Percentiles rank a stretch among this genome's conserved stretches.
Conservation (phyloP, 495 filamentous ascomycete genomes). For the Aspergillus affinis region DNA sequence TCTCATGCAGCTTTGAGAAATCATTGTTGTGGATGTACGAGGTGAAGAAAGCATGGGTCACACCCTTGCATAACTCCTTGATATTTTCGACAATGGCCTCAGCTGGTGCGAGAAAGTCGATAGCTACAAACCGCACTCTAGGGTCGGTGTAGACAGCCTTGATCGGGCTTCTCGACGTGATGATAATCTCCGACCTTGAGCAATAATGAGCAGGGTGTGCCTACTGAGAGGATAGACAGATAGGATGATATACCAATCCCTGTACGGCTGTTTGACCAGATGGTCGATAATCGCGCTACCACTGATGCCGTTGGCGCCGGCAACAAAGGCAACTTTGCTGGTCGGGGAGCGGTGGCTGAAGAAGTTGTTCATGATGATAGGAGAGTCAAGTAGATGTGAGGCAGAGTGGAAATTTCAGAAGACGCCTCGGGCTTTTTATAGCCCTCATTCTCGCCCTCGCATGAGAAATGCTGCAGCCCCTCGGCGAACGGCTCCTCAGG, state of each 20-base stretch:
- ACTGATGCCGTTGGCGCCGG: constrained; percentile 34
- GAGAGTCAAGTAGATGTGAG: too few relatives aligned
- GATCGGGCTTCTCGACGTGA: constrained; percentile 26
- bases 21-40: constrained; percentile 29
- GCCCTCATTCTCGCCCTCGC: too few relatives aligned
- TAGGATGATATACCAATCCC: constrained; percentile 16
- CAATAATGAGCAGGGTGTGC: too few relatives aligned
- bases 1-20: constrained; percentile 8
- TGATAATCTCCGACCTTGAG: constrained; percentile 17
- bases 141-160: constrained; percentile 14
- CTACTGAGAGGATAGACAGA: too few relatives aligned
- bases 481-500: too few relatives aligned
- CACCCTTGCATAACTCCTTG: constrained; percentile 12
- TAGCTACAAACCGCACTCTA: constrained; percentile 24
- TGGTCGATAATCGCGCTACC: constrained; percentile 29
- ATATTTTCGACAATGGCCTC: constrained; percentile 12
- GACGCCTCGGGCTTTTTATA: too few relatives aligned
- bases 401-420: too few relatives aligned
- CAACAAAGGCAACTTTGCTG: constrained; percentile 25
- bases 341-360: too few relatives aligned
- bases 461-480: too few relatives aligned
- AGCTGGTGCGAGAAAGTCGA: constrained; percentile 13
- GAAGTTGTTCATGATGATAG: too few relatives aligned
- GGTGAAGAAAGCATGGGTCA: constrained; percentile 30
- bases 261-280: constrained; percentile 16